Base-by-base conservation (phyloP, 306 rosid species). In the Psophocarpus tetragonolobus region DNA sequence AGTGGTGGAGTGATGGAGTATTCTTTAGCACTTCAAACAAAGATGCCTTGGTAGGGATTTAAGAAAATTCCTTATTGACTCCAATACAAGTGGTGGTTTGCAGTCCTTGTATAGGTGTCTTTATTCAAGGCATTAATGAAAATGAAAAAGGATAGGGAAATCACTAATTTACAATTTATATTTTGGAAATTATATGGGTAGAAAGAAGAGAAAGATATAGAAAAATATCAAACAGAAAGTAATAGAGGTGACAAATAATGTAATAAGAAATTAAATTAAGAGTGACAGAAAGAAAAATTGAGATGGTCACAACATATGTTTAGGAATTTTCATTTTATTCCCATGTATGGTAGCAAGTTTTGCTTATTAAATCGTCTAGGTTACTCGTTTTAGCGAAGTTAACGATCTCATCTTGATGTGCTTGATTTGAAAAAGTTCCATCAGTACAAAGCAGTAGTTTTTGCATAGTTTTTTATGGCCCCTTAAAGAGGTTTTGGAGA, bases 11-110 rank as follows among this genome's bases (percentile, higher is more conserved):
- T 84, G 74, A 61, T n/a, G n/a, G n/a, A n/a, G n/a, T n/a, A n/a
- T 51, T 89, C 4, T 73, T 79, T 89, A 5, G 84, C 97, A 13
- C 80, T 84, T 35, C 85, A 91, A 39, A 93, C 92, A 42, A 91
- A 87, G 88, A 80, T 90, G 96, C 91, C 91, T 74, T 96, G 96
- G 4, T 88, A 70, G 97, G 96, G 5, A n/a, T 91, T 36, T 91
- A 82, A 84, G 97, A 82, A 88, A 32, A 68, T 87, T 54, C 81
- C 93, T 91, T 27, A 91, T 90, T 48, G 95, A 91, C 71, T 93
- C 97, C 11, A 95, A 7, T 93, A 88, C 80, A 90, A 90, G 97
- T 91, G 97, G 93, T 91, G 97, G 98, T 96, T 93, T 8, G 8
- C 84, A 36, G 90, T 91, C 66, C 89, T 93, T 35, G 97, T 93